Evolutionary conservation across 2,329 filamentous ascomycete species (phyloP).

Genomic region (Neopestalotiopsis sp.): DNA sequence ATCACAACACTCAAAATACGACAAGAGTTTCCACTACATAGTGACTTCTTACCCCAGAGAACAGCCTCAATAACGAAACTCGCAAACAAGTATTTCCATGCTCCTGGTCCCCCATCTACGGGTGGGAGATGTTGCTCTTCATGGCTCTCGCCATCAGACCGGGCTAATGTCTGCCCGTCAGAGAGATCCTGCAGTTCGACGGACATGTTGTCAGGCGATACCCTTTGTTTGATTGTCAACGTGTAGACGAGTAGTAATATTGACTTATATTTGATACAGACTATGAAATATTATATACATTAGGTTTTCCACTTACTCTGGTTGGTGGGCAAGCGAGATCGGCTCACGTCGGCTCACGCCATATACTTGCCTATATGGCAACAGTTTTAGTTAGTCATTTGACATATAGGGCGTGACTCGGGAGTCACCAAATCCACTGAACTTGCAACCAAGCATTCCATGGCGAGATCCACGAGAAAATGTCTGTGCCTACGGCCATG

Average conservation of each 20-base stretch:
- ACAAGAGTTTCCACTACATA: not conserved
- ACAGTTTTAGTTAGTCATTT: not conserved
- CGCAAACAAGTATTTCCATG: conserved; percentile 2
- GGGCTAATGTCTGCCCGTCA: conserved; percentile 28
- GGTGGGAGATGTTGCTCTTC: not conserved
- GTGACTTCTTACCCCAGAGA: not conserved
- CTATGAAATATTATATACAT: too few species aligned
- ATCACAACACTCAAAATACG: not conserved
- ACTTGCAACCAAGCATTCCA: not conserved
- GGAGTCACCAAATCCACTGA: not conserved
- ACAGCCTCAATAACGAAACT: conserved; percentile 10
- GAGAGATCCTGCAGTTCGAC: not conserved
- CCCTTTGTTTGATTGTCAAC: not conserved
- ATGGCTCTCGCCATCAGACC: not conserved
- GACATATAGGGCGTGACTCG: not conserved
- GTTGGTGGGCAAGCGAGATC: not conserved
- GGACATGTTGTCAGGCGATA: not conserved
- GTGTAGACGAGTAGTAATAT: not conserved
- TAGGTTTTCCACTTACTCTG: not conserved
- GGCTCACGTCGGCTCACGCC: not conserved
- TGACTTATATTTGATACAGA: not conserved
- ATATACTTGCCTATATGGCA: not conserved
- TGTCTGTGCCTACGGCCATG: not conserved
- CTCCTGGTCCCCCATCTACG: not conserved
- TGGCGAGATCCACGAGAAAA: not conserved